Percentiles rank a stretch among this genome's conserved stretches.
Evolutionary conservation across 192 early-diverging fungal genomes (phyloP).

Genomic region (Coemansia reversa): DNA sequence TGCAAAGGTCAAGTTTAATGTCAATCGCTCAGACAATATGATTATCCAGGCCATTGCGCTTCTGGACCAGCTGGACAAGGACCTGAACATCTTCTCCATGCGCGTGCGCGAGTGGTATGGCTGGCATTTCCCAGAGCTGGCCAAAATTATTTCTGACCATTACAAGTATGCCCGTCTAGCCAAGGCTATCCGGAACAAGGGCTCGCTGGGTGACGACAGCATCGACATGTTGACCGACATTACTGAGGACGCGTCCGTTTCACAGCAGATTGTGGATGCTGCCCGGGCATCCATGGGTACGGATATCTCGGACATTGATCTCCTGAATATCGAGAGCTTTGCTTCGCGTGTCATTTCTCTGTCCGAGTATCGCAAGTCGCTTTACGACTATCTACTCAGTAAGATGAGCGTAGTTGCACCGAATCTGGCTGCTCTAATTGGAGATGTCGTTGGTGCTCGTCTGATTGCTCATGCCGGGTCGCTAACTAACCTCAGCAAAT

Average conservation of each 20-base stretch:
- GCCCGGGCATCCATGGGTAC: constrained; percentile 97
- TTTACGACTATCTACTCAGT: constrained; percentile 87
- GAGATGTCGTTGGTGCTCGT: constrained; percentile 95
- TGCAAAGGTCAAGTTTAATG: constrained; percentile 99
- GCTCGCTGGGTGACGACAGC: constrained; percentile 70
- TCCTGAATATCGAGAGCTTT: constrained; percentile 94
- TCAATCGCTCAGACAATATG: constrained; percentile 97
- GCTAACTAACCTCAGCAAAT: constrained; percentile 95
- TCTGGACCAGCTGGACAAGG: constrained; percentile 97
- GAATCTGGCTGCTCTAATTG: constrained; percentile 92
- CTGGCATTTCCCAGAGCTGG: constrained; percentile 99
- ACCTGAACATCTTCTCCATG: constrained; percentile 98
- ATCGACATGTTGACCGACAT: constrained; percentile 80
- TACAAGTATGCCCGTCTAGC: constrained; percentile 86
- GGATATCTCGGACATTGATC: constrained; percentile 92
- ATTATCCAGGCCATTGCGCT: constrained; percentile 91
- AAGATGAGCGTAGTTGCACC: constrained; percentile 98
- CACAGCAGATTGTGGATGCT: constrained; percentile 89
- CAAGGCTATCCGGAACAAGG: constrained; percentile 92
- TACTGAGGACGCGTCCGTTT: constrained; percentile 74
- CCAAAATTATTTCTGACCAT: constrained; percentile 95
- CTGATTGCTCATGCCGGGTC: constrained; percentile 96
- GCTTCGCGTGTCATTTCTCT: constrained; percentile 88
- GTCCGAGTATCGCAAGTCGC: constrained; percentile 89
- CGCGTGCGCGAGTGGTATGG: constrained; percentile 98